Evolutionary conservation across 176 grass and related monocot genomes (phyloP), one percentile per base, ranked within the genome.

Genomic region (Puya raimondii): DNA sequence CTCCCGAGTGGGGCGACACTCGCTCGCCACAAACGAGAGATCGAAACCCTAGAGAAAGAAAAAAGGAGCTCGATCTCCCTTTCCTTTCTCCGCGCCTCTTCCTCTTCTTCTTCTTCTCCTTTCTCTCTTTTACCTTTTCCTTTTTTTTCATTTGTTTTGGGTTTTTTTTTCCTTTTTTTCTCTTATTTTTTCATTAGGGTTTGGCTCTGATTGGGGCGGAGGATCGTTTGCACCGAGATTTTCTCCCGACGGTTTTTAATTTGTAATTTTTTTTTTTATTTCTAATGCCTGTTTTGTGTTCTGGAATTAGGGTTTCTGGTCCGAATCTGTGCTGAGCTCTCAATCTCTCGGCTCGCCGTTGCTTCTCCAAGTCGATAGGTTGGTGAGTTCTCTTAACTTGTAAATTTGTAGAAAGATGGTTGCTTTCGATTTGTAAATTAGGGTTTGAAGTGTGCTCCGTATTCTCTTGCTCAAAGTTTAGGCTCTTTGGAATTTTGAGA

Each of bases 221-320:
- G 56, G 56, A 61, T 21, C 56, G 56, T 8, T 61, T 61, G 56
- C 10, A n/a, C 50, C 25, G 49, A 47, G 49, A 26, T 47, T 61
- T 18, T 72, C 54, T 67, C 11, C 16, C 18, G n/a, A 16, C 47
- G 64, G 50, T 16, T 54, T 42, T 76, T 76, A 10, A 10, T 53
- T 76, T 47, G 10, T 6, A 7, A 7, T 7, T 42, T 42, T 42
- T 29, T 29, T 6, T 10, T 76, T 76, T 20, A 14, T 11, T 29
- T 76, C 64, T 76, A 76, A 67, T 67, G 50, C 15, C 25, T 76
- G 16, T 76, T 76, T 67, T 54, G 21, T 76, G 26, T 76, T 52
- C 50, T 76, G 49, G 22, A 66, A 76, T 16, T 54, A 66, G 64
- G 73, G 73, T 47, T 76, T 67, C 7, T 74, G 25, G 22, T 66